A percentile compares a stretch with the other conserved stretches of the same genome.
phyloP scores from a whole-genome alignment of 306 rosid genomes.

The Carpinus viminea region DNA sequence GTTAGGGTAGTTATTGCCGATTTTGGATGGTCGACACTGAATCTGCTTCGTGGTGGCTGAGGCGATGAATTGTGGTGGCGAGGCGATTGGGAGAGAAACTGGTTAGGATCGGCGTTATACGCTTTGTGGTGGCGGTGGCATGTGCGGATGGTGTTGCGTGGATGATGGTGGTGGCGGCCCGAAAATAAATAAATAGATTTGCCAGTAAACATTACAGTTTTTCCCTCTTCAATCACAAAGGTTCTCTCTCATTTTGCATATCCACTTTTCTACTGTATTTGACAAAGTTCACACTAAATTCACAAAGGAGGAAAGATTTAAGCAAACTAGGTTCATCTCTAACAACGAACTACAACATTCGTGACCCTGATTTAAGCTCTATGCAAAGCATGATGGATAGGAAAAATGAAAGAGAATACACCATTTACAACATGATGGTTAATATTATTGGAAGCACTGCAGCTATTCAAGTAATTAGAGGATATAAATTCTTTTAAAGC shows the following conservation, averaged over 20 bases:
- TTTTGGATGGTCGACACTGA: too few relatives aligned
- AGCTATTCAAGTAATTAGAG: not conserved
- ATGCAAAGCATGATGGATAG: not conserved
- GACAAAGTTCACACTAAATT: not conserved
- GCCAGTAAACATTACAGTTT: not conserved
- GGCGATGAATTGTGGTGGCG: too few relatives aligned
- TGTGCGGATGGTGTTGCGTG: too few relatives aligned
- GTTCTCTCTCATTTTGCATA: not conserved
- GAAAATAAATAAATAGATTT: not conserved
- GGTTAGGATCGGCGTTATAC: too few relatives aligned
- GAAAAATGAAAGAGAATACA: not conserved
- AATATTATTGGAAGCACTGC: not conserved
- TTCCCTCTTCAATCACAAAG: not conserved
- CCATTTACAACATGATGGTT: not conserved
- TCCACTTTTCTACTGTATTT: not conserved
- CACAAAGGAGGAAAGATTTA: not conserved
- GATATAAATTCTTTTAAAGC: not conserved
- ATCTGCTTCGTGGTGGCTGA: too few relatives aligned
- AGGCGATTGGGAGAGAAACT: too few relatives aligned
- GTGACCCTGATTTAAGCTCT: not conserved
- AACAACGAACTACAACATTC: not conserved
- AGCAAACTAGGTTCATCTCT: not conserved
- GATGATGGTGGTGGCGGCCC: too few relatives aligned
- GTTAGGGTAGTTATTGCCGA: too few relatives aligned
- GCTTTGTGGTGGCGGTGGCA: too few relatives aligned